Base-by-base conservation (phyloP, 371 early-diverging fungal species). In the Zychaea mexicana region DNA sequence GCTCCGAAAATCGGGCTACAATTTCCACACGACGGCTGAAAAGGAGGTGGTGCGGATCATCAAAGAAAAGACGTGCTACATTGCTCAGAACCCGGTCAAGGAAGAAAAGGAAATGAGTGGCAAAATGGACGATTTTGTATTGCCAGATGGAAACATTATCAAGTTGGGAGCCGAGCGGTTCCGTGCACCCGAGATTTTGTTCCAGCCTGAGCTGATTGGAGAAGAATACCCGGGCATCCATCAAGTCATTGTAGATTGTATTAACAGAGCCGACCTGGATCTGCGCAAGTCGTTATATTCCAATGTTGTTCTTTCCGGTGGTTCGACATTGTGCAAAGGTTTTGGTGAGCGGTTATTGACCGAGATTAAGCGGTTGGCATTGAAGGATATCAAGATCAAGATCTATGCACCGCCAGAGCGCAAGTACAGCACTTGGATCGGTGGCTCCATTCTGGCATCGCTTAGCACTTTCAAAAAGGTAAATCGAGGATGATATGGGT, bases 381-480 rank as follows among this genome's bases (percentile, higher is more conserved):
- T 92, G 62, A 88, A 86, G 64, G 96, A 97, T 72, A 84, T 91
- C 72, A 96, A 97, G 81, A 93, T 98, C 76, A 96, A 95, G 76
- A 95, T 98, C 66, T 92, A 88, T 64, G 97, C 97, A 22, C 97
- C 97, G 27, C 97, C 96, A 39, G 97, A 98, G 77, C 90, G 98
- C 65, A 97, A 96, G 79, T 98, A 95, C 79, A 92, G 94, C 56
- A 96, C 96, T 24, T 98, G 98, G 98, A 96, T 97, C 66, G 98
- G 98, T 65, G 98, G 98, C 2, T 93, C 94, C 27, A 97, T 96
- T 77, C 73, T 97, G 38, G 96, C 96, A 17, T 90, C 92, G 4
- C 82, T 94, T 59, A 84, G 84, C 62, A 87, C 88, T 21, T 88
- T 88, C 68, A 85, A 87, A 65, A 83, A 88, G 78, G 82, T 84